A percentile compares a stretch with the other conserved stretches of the same genome.
phyloP scores from a whole-genome alignment of 2,329 filamentous ascomycete genomes.

The Fusarium mangiferae region DNA sequence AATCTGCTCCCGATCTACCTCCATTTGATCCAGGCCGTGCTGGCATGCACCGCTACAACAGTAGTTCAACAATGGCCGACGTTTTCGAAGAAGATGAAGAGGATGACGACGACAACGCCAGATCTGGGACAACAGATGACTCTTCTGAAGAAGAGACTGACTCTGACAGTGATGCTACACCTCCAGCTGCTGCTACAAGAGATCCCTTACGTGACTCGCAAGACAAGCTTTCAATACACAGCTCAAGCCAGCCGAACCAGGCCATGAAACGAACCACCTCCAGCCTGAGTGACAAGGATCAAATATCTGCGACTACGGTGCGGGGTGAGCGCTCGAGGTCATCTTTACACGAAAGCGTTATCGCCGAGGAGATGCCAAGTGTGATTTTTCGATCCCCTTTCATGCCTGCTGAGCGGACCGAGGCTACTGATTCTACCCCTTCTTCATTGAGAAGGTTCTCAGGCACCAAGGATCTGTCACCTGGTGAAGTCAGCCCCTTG shows the following conservation, averaged over 20 bases:
- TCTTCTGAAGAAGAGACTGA: constrained; percentile 61
- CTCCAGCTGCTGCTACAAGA: constrained; percentile 43
- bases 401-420: constrained; percentile 46
- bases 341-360: constrained; percentile 63
- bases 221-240: constrained; percentile 37
- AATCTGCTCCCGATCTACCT: constrained; percentile 82
- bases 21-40: constrained; percentile 73
- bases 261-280: constrained; percentile 58
- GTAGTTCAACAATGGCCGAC: constrained; percentile 81
- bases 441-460: constrained; percentile 58
- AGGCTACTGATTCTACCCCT: constrained; percentile 54
- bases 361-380: constrained; percentile 57
- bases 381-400: constrained; percentile 55
- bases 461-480: constrained; percentile 58
- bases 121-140: constrained; percentile 49
- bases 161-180: constrained; percentile 54
- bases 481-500: constrained; percentile 62
- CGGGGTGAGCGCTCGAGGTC: constrained; percentile 61
- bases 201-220: constrained; percentile 39
- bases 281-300: constrained; percentile 55
- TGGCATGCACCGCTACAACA: constrained; percentile 70
- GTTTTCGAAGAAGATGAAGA: constrained; percentile 89
- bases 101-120: constrained; percentile 62
- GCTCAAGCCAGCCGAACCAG: constrained; percentile 30
- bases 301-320: constrained; percentile 44